Conservation (phyloP, 2,329 filamentous ascomycete species). For the Fusarium nanum region DNA sequence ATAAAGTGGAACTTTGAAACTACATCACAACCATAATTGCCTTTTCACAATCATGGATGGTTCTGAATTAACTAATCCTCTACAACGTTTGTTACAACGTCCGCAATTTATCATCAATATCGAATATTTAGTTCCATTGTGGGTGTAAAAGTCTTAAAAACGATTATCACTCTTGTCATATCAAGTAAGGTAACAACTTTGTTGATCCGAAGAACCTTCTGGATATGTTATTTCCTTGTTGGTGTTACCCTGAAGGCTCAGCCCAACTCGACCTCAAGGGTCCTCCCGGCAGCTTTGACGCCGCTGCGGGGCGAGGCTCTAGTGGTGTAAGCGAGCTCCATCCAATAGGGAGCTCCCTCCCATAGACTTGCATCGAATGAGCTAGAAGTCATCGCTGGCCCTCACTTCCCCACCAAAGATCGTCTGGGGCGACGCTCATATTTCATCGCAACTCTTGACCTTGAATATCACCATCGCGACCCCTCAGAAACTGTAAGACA, state of each 20-base stretch:
- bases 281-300: conserved; percentile 36
- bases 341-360: conserved; percentile 49
- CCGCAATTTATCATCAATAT: background rate
- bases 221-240: conserved; percentile 16
- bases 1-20: background rate
- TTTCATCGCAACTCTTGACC: conserved; percentile 38
- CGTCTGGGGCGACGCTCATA: conserved; percentile 39
- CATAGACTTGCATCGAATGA: conserved; percentile 55
- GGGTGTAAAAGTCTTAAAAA: too few species aligned
- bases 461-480: conserved; percentile 30
- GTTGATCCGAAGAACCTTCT: conserved; percentile 28
- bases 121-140: too few species aligned
- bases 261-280: conserved; percentile 11
- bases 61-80: too few species aligned
- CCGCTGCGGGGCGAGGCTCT: conserved; percentile 22
- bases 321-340: conserved; percentile 15
- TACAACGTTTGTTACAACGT: too few species aligned
- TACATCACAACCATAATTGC: rapidly evolving
- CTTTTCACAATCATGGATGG: rapidly evolving
- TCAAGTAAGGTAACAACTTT: background rate
- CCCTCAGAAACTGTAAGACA: conserved; percentile 18
- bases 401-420: conserved; percentile 49
- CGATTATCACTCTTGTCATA: too few species aligned
- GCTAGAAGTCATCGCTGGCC: conserved; percentile 55
- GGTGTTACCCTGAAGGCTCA: conserved; percentile 34